Evolutionary conservation across 768 basidiomycete genomes (phyloP).

Genomic region (Xerocomus potaroensis): DNA sequence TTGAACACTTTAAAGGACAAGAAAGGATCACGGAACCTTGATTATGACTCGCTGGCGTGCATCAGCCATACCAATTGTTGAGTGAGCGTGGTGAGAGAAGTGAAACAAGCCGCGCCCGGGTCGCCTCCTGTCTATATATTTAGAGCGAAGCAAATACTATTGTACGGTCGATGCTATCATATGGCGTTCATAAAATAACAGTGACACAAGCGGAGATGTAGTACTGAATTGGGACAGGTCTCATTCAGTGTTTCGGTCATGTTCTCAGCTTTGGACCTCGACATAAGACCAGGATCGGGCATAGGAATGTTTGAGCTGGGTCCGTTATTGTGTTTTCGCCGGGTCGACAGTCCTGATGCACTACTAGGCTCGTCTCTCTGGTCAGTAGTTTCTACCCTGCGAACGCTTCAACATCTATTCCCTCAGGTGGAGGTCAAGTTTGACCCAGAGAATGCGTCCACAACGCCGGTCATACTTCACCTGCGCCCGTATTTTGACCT

Average conservation of each 20-base stretch:
- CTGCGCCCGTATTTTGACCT: slow-evolving; percentile 79
- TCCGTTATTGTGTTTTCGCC: slow-evolving; percentile 21
- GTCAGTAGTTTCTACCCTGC: slow-evolving; percentile 66
- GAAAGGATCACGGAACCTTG: slow-evolving; percentile 32
- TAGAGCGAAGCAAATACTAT: no score
- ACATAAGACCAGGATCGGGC: slow-evolving; percentile 70
- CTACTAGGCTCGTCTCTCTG: slow-evolving; percentile 68
- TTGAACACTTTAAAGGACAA: background rate
- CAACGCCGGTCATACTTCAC: slow-evolving; percentile 73
- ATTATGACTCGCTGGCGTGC: slow-evolving; percentile 39
- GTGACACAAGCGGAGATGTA: background rate
- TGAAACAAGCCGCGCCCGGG: background rate
- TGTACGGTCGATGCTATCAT: no score
- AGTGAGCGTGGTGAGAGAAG: background rate
- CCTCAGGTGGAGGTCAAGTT: slow-evolving; percentile 84
- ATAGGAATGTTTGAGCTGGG: slow-evolving; percentile 79
- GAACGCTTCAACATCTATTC: slow-evolving; percentile 61
- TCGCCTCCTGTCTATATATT: no score
- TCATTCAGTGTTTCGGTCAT: slow-evolving; percentile 29
- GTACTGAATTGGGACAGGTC: slow-evolving; percentile 15
- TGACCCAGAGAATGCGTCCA: slow-evolving; percentile 65
- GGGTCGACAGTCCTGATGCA: background rate
- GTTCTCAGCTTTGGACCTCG: slow-evolving; percentile 69
- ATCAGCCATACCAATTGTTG: slow-evolving; percentile 35
- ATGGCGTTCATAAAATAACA: no score